Evolutionary conservation across 345 rosid genomes (phyloP), one percentile per base, ranked within the genome.

Genomic region (Hypericum perforatum): DNA sequence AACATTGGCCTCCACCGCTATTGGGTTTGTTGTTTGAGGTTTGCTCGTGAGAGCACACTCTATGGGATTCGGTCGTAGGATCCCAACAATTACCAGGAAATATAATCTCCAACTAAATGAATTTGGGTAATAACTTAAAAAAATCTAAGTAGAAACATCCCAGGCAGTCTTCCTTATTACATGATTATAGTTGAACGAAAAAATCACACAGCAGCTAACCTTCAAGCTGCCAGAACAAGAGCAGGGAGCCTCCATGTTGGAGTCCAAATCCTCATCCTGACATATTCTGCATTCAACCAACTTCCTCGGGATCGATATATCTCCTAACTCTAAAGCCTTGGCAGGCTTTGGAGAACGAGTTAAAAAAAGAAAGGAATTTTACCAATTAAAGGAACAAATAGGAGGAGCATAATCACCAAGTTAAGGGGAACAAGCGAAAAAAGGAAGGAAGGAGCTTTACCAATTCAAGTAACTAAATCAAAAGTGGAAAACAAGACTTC

Each of bases 241-340:
- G 66, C 96, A 87, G 39, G 96, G 98, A 9, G 82, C 70, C 76
- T 91, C 98, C 98, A 91, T 87, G 38, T 82, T 85, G 0, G 81
- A 79, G 69, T 81, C 90, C 44, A 56, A 71, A 59, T 85, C 98
- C 29, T 91, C 96, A 39, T 87, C 98, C 62, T 85, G 98, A 70
- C 98, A 91, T 47, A 91, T 91, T 74, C 92, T 78, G 64, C 98
- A 91, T 45, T 85, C 83, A n/a, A 76, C 96, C 70, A 87, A 59
- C 67, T 75, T 73, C 52, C 70, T 44, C 0, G 68, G 73, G 46
- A 71, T 58, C 2, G 67, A 75, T 16, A 76, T 39, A 43, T 73
- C 78, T 45, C 69, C 76, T 12, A 77, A 73, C 36, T 76, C 81
- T 8, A 72, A 43, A 54, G 61, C 58, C 8, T 59, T 65, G 0